These are phyloP conservation scores for Mycena rosella DNA, from an alignment of 768 basidiomycete species.

Conservation along the genomic window DNA sequence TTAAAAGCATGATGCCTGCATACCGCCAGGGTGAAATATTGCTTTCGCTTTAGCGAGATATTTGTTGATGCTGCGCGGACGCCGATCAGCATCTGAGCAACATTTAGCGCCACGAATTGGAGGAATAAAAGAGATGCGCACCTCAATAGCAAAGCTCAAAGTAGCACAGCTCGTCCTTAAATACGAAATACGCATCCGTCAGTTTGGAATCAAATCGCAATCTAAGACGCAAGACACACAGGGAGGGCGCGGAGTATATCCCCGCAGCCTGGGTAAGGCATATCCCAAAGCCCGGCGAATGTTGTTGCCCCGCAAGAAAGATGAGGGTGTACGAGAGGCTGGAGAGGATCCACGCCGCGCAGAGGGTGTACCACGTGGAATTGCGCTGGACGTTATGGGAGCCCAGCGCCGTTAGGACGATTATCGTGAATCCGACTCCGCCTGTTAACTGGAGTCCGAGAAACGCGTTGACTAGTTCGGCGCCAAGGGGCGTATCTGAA, in stretches of 20 bases:
- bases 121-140: constrained; percentile 20
- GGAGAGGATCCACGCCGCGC: constrained; percentile 47
- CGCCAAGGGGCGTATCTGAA: not conserved
- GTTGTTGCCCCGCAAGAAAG: constrained; percentile 48
- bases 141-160: constrained; percentile 45
- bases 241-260: constrained; percentile 48
- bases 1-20: too few relatives aligned
- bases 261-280: constrained; percentile 47
- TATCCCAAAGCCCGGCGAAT: constrained; percentile 36
- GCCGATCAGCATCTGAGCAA: constrained; percentile 43
- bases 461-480: constrained; percentile 43
- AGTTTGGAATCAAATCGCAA: not conserved
- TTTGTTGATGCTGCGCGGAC: constrained; percentile 40
- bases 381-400: constrained; percentile 46
- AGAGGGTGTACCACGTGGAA: constrained; percentile 51
- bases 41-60: constrained; percentile 34
- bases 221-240: constrained; percentile 42
- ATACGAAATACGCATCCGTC: not conserved
- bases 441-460: constrained; percentile 45
- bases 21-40: constrained; percentile 39
- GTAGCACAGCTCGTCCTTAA: constrained; percentile 44
- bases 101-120: not conserved
- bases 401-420: constrained; percentile 44
- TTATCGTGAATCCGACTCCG: constrained; percentile 40
- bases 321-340: constrained; percentile 47